These are phyloP conservation scores for Exophiala bonariae DNA, from an alignment of 2,329 filamentous ascomycete genomes.

Conservation along the genomic window DNA sequence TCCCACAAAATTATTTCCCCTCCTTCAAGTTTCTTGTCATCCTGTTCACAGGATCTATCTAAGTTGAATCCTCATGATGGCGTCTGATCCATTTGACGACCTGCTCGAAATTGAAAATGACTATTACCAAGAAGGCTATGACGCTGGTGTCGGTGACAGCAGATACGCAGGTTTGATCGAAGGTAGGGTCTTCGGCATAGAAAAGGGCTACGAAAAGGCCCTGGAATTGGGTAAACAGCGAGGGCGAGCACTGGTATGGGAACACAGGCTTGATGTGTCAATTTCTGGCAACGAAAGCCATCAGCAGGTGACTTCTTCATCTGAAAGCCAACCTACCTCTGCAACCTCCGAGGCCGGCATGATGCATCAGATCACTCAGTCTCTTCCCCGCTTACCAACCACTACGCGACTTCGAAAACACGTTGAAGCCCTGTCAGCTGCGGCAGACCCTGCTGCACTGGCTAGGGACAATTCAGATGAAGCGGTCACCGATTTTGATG, in stretches of 20 bases:
- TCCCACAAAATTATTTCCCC: not conserved
- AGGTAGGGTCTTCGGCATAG: conserved; percentile 84
- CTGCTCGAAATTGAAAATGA: conserved; percentile 62
- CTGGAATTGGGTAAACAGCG: conserved; percentile 75
- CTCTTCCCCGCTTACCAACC: conserved; percentile 36
- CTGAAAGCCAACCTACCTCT: not conserved
- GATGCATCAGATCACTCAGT: conserved; percentile 6
- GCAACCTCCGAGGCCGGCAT: not conserved
- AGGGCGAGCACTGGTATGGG: conserved; percentile 81
- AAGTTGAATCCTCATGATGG: conserved; percentile 30
- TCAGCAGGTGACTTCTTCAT: conserved; percentile 8
- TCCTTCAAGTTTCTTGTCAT: not conserved
- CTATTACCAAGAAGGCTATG: conserved; percentile 83
- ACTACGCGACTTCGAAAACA: conserved; percentile 76
- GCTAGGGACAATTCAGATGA: conserved; percentile 84
- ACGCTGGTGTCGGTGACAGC: conserved; percentile 73
- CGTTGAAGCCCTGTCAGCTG: conserved; percentile 69
- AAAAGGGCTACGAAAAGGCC: conserved; percentile 94
- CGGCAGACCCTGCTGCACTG: conserved; percentile 76
- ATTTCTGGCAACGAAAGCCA: conserved; percentile 1
- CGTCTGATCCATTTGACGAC: conserved; percentile 55
- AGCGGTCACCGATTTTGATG: conserved; percentile 86
- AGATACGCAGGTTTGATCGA: conserved; percentile 76
- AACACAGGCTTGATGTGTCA: conserved; percentile 58
- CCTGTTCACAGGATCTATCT: not conserved